phyloP scores from a whole-genome alignment of 2,329 filamentous ascomycete genomes.

The Claviceps lovelessii region DNA sequence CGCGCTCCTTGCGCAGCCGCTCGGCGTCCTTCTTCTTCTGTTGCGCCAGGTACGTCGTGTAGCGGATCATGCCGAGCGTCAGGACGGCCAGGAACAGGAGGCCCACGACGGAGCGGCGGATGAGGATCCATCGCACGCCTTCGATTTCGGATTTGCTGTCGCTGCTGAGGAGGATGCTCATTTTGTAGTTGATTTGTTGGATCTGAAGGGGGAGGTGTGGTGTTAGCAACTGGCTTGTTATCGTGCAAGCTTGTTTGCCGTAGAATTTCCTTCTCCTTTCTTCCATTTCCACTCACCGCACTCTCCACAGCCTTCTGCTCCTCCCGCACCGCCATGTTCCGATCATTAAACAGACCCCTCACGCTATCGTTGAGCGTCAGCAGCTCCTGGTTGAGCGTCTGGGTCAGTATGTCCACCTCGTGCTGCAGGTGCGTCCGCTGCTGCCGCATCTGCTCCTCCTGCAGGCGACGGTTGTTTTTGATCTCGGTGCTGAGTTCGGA shows the following conservation, averaged over 20 bases:
- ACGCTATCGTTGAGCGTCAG: conserved; percentile 72
- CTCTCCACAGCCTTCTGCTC: conserved; percentile 78
- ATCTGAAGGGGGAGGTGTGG: conserved; percentile 37
- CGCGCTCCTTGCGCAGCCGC: conserved; percentile 27
- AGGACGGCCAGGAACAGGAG: conserved; percentile 52
- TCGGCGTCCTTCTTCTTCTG: conserved; percentile 34
- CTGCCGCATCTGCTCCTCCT: conserved; percentile 68
- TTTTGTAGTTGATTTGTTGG: conserved; percentile 92
- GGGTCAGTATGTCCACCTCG: conserved; percentile 83
- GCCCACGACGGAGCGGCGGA: conserved; percentile 47
- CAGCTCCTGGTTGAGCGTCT: conserved; percentile 73
- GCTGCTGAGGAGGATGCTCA: conserved; percentile 77
- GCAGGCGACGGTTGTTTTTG: conserved; percentile 57
- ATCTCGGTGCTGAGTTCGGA: conserved; percentile 83
- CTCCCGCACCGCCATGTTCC: conserved; percentile 80
- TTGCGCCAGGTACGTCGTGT: conserved; percentile 41
- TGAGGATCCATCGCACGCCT: conserved; percentile 73
- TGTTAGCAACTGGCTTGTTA: neutral
- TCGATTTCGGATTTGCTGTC: conserved; percentile 89
- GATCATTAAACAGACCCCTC: conserved; percentile 92
- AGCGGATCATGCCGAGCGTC: conserved; percentile 44
- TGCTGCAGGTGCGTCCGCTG: conserved; percentile 80
- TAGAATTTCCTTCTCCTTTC: neutral
- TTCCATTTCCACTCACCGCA: conserved; percentile 36
- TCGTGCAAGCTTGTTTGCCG: neutral